A percentile compares a stretch with the other conserved stretches of the same genome.
Evolutionary conservation across 75 land plant genomes (phyloP).

Genomic region (Pinus taeda): DNA sequence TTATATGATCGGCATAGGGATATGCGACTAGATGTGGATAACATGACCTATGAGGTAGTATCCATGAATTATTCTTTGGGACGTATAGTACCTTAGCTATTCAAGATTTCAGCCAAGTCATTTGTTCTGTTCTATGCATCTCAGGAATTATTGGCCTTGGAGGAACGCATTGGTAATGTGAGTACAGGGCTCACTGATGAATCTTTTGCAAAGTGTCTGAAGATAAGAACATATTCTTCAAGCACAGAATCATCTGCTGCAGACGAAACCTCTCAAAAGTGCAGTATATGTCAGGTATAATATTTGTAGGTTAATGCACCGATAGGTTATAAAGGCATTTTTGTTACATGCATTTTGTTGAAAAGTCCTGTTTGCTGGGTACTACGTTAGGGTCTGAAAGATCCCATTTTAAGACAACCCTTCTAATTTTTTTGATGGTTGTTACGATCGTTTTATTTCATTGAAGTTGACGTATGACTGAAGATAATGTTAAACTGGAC

Average conservation of each 20-base stretch:
- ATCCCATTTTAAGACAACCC: neutral
- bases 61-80: neutral
- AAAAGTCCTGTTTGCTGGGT: too few species aligned
- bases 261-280: slow-evolving; percentile 35
- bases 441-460: neutral
- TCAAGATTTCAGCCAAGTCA: neutral
- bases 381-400: too few species aligned
- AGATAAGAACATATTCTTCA: slow-evolving; percentile 23
- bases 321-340: neutral
- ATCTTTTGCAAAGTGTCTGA: slow-evolving; percentile 26
- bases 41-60: slow-evolving; percentile 79
- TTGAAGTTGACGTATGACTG: neutral
- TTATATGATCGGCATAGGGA: slow-evolving; percentile 67
- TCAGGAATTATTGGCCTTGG: slow-evolving; percentile 83
- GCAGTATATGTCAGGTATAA: slow-evolving; percentile 87
- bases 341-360: neutral
- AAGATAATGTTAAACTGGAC: neutral
- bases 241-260: slow-evolving; percentile 8
- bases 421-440: neutral
- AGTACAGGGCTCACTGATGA: slow-evolving; percentile 72
- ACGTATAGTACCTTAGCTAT: neutral
- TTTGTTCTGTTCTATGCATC: neutral
- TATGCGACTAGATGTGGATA: slow-evolving; percentile 81
- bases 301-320: neutral
- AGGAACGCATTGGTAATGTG: slow-evolving; percentile 81